Base-by-base conservation (phyloP, 2,329 filamentous ascomycete genomes). In the Pseudopyrenochaeta lycopersici region DNA sequence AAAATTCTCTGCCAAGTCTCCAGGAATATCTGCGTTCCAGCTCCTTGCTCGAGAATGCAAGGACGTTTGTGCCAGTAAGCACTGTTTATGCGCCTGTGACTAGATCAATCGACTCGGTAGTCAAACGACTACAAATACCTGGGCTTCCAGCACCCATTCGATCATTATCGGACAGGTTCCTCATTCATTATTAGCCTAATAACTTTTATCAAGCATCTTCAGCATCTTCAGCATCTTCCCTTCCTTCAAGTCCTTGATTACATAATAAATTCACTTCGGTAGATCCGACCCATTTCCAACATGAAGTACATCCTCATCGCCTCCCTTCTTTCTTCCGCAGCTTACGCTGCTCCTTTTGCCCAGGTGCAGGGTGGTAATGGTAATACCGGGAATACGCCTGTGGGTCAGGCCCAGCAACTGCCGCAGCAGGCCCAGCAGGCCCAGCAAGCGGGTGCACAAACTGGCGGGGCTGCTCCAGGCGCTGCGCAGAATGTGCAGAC, bases 281-380 rank as follows among this genome's bases (percentile, higher is more conserved):
- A 60, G 52, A 66, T 63, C 49, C 56, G 48, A 61, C 53, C 45
- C 36, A 54, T 48, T 53, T 52, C 63, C 67, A 73, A 45, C 18
- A 74, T 74, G 71, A 73, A 73, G 68, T 73, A 72, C 64, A 66
- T 72, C 60, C 58, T 73, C 52, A 57, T 74, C 59, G 61, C 66
- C 50, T 70, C 71, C 44, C 65, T 74, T 39, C 67, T 73, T 47
- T 62, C 64, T 35, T 71, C 68, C 20, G 68, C 70, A 32, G 70
- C 51, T 33, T 58, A 73, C 43, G 71, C 70, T 54, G 71, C 66
- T 56, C 71, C 70, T 17, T 52, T 68, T 36, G 64, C 71, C 20
- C 66, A 67, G 53, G 49, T 59, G 27, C 62, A 66, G 32, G 58
- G 39, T 17, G 47, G 40, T 49, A 63, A 62, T 52, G 41, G 36